Percentiles rank a stretch among this genome's conserved stretches.
These are phyloP conservation scores for Hymenochaete sp. DNA, from an alignment of 1,284 basidiomycete species.

Conservation along the genomic window DNA sequence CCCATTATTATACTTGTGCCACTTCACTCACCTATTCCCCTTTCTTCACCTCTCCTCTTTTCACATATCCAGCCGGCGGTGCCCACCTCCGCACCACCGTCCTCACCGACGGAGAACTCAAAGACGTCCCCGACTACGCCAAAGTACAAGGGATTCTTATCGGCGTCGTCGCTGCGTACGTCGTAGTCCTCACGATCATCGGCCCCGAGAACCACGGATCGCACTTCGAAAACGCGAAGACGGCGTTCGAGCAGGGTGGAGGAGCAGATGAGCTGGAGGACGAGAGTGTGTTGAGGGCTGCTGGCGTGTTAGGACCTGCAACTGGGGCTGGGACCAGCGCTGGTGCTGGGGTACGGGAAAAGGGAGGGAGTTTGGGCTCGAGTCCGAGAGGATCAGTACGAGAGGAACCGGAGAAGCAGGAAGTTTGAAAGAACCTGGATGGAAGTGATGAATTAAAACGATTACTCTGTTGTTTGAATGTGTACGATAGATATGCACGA, in stretches of 20 bases:
- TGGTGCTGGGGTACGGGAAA: too few relatives aligned
- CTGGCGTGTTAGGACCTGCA: neutral
- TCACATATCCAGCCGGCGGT: slow-evolving; percentile 44
- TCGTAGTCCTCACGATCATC: slow-evolving; percentile 57
- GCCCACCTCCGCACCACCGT: slow-evolving; percentile 48
- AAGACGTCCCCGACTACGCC: slow-evolving; percentile 70
- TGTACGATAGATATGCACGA: too few relatives aligned
- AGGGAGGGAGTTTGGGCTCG: too few relatives aligned
- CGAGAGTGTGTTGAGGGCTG: slow-evolving; percentile 8
- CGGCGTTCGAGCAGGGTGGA: slow-evolving; percentile 71
- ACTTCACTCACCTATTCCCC: slow-evolving; percentile 9
- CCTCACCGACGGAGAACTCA: slow-evolving; percentile 35
- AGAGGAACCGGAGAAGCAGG: too few relatives aligned
- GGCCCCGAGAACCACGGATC: slow-evolving; percentile 74
- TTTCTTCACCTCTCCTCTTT: neutral
- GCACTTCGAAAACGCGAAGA: slow-evolving; percentile 76
- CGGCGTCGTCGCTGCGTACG: slow-evolving; percentile 62
- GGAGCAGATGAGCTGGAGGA: slow-evolving; percentile 36
- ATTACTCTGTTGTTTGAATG: too few relatives aligned
- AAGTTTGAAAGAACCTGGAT: too few relatives aligned
- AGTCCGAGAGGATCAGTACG: too few relatives aligned
- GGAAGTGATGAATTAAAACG: too few relatives aligned
- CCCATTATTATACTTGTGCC: slow-evolving; percentile 2
- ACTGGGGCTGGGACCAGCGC: too few relatives aligned
- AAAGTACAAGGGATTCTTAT: slow-evolving; percentile 81